Evolutionary conservation across 441 rosid species (phyloP).

Genomic region (Erysimum cheiri): DNA sequence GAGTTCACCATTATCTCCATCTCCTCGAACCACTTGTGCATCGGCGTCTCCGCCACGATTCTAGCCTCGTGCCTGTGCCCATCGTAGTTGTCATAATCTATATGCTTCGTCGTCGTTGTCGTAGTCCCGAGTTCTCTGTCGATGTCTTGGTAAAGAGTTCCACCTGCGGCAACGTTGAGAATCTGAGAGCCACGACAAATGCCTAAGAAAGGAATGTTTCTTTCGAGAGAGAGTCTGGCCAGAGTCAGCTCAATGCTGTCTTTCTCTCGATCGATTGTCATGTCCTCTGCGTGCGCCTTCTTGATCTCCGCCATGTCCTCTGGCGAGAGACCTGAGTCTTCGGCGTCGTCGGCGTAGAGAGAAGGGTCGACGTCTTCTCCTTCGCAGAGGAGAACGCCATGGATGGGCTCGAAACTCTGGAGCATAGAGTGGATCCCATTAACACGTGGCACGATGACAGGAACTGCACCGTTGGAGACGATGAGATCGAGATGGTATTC

Average conservation of each 20-base stretch:
- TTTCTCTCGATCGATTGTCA: constrained; percentile 71
- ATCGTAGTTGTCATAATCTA: constrained; percentile 74
- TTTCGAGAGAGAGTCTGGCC: constrained; percentile 74
- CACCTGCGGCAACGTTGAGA: constrained; percentile 85
- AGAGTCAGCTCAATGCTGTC: constrained; percentile 74
- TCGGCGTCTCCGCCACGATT: constrained; percentile 64
- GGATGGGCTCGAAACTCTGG: constrained; percentile 82
- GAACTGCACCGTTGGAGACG: constrained; percentile 76
- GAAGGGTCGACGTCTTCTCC: constrained; percentile 92
- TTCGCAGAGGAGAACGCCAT: constrained; percentile 86
- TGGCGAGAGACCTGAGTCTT: constrained; percentile 51
- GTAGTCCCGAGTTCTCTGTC: constrained; percentile 56
- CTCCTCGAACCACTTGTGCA: constrained; percentile 65
- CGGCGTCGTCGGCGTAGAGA: constrained; percentile 55
- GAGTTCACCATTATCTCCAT: constrained; percentile 75
- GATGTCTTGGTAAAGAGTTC: constrained; percentile 75
- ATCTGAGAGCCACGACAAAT: constrained; percentile 92
- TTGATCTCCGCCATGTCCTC: constrained; percentile 72
- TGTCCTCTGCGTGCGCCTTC: constrained; percentile 61
- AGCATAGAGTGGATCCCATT: constrained; percentile 73
- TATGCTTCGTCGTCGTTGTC: constrained; percentile 47
- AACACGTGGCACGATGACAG: constrained; percentile 87
- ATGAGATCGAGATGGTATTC: constrained; percentile 88
- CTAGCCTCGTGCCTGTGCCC: constrained; percentile 68
- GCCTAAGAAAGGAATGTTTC: constrained; percentile 80